These are phyloP conservation scores for Akanthomyces uredinophilus DNA, from an alignment of 2,329 filamentous ascomycete species.

Conservation along the genomic window DNA sequence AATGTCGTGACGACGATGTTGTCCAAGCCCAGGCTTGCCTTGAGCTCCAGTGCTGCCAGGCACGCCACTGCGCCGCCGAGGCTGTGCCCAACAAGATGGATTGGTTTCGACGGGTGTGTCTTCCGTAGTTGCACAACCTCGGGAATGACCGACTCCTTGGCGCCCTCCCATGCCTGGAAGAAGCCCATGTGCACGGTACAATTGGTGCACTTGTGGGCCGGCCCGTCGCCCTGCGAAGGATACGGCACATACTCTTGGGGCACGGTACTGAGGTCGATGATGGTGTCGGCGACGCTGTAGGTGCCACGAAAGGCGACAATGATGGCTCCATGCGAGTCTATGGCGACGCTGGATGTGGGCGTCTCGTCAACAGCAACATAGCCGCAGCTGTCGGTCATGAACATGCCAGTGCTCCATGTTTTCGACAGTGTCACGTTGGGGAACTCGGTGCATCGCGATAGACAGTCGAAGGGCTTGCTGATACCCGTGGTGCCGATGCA, in stretches of 20 bases:
- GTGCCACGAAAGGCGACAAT: conserved; percentile 90
- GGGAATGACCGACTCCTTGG: conserved; percentile 64
- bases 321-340: conserved; percentile 41
- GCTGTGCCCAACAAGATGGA: conserved; percentile 84
- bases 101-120: conserved; percentile 62
- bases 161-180: conserved; percentile 74
- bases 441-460: conserved; percentile 81
- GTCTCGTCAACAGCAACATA: conserved; percentile 84
- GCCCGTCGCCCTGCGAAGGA: conserved; percentile 44
- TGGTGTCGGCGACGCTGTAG: conserved; percentile 87
- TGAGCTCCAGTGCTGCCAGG: conserved; percentile 77
- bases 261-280: conserved; percentile 82
- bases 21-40: conserved; percentile 64
- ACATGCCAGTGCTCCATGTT: conserved; percentile 84
- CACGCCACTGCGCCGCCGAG: conserved; percentile 89
- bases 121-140: conserved; percentile 55
- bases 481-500: conserved; percentile 86
- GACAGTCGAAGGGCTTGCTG: conserved; percentile 74
- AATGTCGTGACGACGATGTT: conserved; percentile 81
- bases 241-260: conserved; percentile 92
- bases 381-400: conserved; percentile 87
- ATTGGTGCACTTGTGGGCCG: conserved; percentile 61
- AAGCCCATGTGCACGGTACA: conserved; percentile 95
- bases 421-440: conserved; percentile 70
- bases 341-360: conserved; percentile 18